Evolutionary conservation across 1,284 basidiomycete species (phyloP).

Genomic region (Boletus semigastroideus): DNA sequence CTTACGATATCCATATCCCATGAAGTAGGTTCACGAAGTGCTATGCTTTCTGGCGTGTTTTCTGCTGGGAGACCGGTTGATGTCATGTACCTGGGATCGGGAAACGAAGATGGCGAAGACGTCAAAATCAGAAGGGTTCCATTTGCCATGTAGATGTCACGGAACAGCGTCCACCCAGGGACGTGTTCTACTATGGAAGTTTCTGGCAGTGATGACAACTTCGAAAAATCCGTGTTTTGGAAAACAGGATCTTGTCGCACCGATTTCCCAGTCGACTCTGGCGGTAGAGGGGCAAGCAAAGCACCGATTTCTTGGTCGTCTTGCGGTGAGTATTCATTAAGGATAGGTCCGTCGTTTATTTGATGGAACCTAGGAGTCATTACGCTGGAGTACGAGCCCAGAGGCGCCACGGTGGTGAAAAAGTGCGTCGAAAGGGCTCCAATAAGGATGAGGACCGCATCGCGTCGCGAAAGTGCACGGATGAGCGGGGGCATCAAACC

Average conservation of each 20-base stretch:
- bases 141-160: constrained; percentile 76
- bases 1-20: constrained; percentile 61
- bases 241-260: not conserved
- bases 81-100: constrained; percentile 64
- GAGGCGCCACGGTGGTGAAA: constrained; percentile 36
- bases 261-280: not conserved
- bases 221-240: constrained; percentile 5
- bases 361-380: constrained; percentile 36
- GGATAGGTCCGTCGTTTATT: constrained; percentile 17
- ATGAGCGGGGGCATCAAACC: constrained; percentile 26
- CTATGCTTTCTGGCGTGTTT: constrained; percentile 63
- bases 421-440: constrained; percentile 55
- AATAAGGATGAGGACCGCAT: constrained; percentile 50
- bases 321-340: constrained; percentile 16
- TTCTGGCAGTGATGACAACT: constrained; percentile 38
- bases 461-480: constrained; percentile 39
- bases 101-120: constrained; percentile 48
- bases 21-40: constrained; percentile 61
- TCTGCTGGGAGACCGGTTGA: constrained; percentile 63
- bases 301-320: constrained; percentile 9
- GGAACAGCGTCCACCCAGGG: constrained; percentile 81
- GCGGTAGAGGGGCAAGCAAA: constrained; percentile 1
- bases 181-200: constrained; percentile 61
- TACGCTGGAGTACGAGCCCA: constrained; percentile 35
- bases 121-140: constrained; percentile 69